Percentiles rank a stretch among this genome's conserved stretches.
These are phyloP conservation scores for Prototheca wickerhamii DNA, from an alignment of 163 green algal species.

Conservation along the genomic window DNA sequence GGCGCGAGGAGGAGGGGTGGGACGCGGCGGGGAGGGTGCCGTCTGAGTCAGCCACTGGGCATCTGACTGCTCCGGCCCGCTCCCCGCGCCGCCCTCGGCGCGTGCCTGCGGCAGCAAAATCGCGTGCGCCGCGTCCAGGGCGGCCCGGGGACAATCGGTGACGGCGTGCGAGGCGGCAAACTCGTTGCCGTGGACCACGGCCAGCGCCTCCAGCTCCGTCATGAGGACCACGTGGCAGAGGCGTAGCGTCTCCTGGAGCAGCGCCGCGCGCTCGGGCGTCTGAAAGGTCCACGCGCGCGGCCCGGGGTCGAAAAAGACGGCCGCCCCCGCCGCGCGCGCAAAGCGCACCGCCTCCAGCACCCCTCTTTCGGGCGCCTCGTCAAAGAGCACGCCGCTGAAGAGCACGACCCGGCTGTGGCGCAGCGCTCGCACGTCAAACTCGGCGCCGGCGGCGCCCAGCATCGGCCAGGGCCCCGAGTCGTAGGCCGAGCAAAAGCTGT, in stretches of 20 bases:
- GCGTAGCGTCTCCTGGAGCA: slow-evolving; percentile 61
- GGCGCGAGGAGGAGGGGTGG: slow-evolving; percentile 15
- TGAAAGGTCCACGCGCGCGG: slow-evolving; percentile 62
- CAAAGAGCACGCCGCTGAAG: slow-evolving; percentile 77
- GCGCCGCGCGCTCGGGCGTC: slow-evolving; percentile 34
- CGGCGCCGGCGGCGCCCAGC: slow-evolving; percentile 32
- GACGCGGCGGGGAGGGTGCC: slow-evolving; percentile 47
- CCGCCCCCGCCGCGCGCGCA: slow-evolving; percentile 46
- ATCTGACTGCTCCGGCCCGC: too few relatives aligned
- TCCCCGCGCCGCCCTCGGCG: too few relatives aligned
- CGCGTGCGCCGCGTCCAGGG: too few relatives aligned
- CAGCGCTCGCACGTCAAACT: slow-evolving; percentile 30
- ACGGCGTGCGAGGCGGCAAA: too few relatives aligned
- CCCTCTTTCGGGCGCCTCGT: slow-evolving; percentile 74
- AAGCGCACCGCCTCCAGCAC: slow-evolving; percentile 43
- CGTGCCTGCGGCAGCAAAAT: too few relatives aligned
- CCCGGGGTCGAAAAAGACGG: slow-evolving; percentile 90
- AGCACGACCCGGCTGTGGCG: slow-evolving; percentile 28
- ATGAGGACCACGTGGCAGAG: slow-evolving; percentile 71
- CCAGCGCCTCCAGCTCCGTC: slow-evolving; percentile 73
- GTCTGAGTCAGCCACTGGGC: too few relatives aligned
- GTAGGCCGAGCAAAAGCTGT: slow-evolving; percentile 52
- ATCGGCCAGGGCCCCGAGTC: slow-evolving; percentile 88
- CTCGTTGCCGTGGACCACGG: slow-evolving; percentile 58
- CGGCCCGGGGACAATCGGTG: too few relatives aligned